These are phyloP conservation scores for Heliamphora exappendiculata DNA, from an alignment of 148 eudicot species.

Conservation along the genomic window DNA sequence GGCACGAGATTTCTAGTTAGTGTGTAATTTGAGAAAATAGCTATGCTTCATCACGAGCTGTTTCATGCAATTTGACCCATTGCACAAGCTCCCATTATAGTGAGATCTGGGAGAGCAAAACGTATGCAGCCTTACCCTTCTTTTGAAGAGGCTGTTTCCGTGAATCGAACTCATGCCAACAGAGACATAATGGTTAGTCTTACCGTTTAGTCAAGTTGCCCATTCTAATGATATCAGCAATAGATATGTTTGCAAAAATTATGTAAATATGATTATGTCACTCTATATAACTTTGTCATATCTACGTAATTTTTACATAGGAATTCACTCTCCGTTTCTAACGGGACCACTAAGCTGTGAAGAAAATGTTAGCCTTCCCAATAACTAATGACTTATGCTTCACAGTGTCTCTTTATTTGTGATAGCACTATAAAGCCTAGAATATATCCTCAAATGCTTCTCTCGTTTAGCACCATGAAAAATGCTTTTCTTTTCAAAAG, in stretches of 20 bases:
- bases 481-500: conserved; percentile 10
- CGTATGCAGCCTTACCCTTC: too few species aligned
- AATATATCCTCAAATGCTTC: conserved; percentile 15
- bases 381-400: conserved; percentile 7
- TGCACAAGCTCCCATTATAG: too few species aligned
- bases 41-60: neutral
- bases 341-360: conserved; percentile 6
- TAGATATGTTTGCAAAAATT: neutral
- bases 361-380: neutral
- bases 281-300: neutral
- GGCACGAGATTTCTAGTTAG: neutral
- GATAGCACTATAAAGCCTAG: conserved; percentile 8
- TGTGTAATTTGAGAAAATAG: neutral
- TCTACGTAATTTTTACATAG: conserved; percentile 9
- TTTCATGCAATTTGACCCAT: neutral
- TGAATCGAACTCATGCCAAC: too few species aligned
- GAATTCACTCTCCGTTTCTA: conserved; percentile 3
- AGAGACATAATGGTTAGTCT: too few species aligned
- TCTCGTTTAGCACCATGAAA: conserved; percentile 19
- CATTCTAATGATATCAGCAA: too few species aligned
- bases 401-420: conserved; percentile 15
- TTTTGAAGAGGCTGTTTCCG: too few species aligned
- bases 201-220: too few species aligned
- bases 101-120: too few species aligned
- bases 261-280: neutral